phyloP scores from a whole-genome alignment of 331 rosid genomes.

The Malus hybrid region DNA sequence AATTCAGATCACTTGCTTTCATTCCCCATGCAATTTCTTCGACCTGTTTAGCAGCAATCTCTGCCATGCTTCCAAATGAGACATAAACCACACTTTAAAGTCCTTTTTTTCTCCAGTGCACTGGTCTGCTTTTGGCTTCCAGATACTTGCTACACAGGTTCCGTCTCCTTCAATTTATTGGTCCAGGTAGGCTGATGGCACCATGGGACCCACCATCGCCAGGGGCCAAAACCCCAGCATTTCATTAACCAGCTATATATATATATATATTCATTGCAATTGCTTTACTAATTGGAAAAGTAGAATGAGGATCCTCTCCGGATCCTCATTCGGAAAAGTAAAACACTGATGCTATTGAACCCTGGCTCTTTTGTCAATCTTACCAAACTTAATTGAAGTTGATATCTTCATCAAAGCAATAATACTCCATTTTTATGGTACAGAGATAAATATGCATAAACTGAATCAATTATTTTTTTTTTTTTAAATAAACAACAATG shows the following conservation, averaged over 20 bases:
- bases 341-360: neutral
- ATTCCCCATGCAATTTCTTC: constrained; percentile 34
- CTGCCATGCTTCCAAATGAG: constrained; percentile 38
- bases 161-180: constrained; percentile 16
- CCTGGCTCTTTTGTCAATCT: neutral
- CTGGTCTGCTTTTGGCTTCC: constrained; percentile 7
- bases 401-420: too few species aligned
- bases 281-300: neutral
- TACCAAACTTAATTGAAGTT: neutral
- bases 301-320: too few species aligned
- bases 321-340: too few species aligned
- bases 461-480: too few species aligned
- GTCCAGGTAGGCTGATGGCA: constrained; percentile 32
- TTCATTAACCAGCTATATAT: constrained; percentile 3
- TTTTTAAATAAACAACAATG: too few species aligned
- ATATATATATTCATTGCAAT: neutral
- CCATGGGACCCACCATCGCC: constrained; percentile 22
- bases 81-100: constrained; percentile 21
- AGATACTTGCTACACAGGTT: constrained; percentile 11
- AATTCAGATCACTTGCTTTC: constrained; percentile 18
- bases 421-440: too few species aligned
- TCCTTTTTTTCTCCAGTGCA: constrained; percentile 18
- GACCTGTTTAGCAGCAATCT: constrained; percentile 16
- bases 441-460: too few species aligned
- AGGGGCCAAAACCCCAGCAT: constrained; percentile 15